Evolutionary conservation across 2,329 filamentous ascomycete genomes (phyloP).

Genomic region (Metarhizium anisopliae): DNA sequence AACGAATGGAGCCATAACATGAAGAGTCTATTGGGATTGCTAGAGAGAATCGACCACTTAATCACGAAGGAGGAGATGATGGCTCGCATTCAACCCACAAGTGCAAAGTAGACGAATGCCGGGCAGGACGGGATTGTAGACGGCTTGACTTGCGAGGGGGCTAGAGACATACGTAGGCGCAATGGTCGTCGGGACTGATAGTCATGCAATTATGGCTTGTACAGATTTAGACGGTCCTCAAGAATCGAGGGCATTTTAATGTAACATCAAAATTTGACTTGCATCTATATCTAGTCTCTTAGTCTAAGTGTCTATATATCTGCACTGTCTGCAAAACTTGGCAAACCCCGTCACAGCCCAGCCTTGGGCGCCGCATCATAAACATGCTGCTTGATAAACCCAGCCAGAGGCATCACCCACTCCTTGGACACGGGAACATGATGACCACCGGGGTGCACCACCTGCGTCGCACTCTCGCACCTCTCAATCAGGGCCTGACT

Average conservation of each 20-base stretch:
- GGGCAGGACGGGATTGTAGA: slow-evolving; percentile 3
- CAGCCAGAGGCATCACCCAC: slow-evolving; percentile 66
- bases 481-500: slow-evolving; percentile 58
- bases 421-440: slow-evolving; percentile 79
- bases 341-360: slow-evolving; percentile 12
- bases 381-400: slow-evolving; percentile 50
- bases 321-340: background rate
- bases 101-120: slow-evolving; percentile 23
- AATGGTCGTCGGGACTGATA: background rate
- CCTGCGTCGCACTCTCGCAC: slow-evolving; percentile 44
- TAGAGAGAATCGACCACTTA: slow-evolving; percentile 91
- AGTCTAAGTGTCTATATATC: background rate
- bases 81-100: slow-evolving; percentile 77
- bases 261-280: slow-evolving; percentile 17
- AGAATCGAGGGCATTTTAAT: slow-evolving; percentile 16
- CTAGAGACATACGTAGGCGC: background rate
- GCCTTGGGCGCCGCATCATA: slow-evolving; percentile 17
- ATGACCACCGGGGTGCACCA: slow-evolving; percentile 80
- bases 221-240: slow-evolving; percentile 25
- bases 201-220: slow-evolving; percentile 11
- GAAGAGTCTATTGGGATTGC: slow-evolving; percentile 77
- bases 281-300: slow-evolving; percentile 8
- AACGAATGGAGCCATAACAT: slow-evolving; percentile 99
- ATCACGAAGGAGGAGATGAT: slow-evolving; percentile 99
- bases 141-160: background rate